A percentile compares a stretch with the other conserved stretches of the same genome.
Conservation (phyloP, 257 asterid genomes). For the Cynanchum wilfordii region DNA sequence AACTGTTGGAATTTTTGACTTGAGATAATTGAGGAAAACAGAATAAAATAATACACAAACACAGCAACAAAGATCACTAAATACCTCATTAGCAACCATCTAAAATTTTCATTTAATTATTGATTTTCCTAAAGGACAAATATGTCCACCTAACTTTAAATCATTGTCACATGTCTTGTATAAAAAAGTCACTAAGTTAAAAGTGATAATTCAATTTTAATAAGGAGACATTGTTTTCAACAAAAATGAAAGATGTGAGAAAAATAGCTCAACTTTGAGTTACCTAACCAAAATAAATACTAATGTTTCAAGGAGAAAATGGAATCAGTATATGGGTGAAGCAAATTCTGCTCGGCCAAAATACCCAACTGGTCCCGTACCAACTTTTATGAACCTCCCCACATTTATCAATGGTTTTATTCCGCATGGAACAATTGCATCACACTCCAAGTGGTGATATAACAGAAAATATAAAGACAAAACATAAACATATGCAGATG, state of each 20-base stretch:
- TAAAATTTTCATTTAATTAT: too few relatives aligned
- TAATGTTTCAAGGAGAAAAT: neutral
- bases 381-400: neutral
- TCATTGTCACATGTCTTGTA: too few relatives aligned
- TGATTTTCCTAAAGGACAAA: too few relatives aligned
- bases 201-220: too few relatives aligned
- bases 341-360: neutral
- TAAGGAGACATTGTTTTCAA: neutral
- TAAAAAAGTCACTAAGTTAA: too few relatives aligned
- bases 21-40: too few relatives aligned
- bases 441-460: neutral
- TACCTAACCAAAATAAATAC: neutral
- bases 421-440: neutral
- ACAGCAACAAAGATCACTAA: too few relatives aligned
- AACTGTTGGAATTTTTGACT: too few relatives aligned
- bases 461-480: neutral
- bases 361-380: neutral
- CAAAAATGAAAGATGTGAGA: neutral
- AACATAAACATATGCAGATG: neutral
- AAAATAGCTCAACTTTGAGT: neutral
- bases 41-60: too few relatives aligned
- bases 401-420: neutral
- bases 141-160: too few relatives aligned
- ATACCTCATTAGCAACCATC: too few relatives aligned
- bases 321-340: neutral